Percentiles rank a stretch among this genome's conserved stretches.
These are phyloP conservation scores for Phascolomyces articulosus DNA, from an alignment of 371 early-diverging fungal species.

Conservation along the genomic window DNA sequence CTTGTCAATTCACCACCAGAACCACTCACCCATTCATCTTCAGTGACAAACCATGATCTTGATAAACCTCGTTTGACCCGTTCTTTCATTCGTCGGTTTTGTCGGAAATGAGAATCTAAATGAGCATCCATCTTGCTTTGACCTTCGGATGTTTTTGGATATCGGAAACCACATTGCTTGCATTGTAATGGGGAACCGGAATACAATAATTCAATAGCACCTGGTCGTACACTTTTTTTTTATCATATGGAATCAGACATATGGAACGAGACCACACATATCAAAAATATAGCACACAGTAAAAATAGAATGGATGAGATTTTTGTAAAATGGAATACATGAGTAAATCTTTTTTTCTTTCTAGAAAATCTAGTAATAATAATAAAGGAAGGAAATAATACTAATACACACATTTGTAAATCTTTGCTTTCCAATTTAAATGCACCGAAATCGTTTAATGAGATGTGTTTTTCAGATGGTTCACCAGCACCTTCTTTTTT, in stretches of 20 bases:
- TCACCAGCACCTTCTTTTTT: not conserved
- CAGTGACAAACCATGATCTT: slow-evolving; percentile 86
- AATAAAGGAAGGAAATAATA: slow-evolving; percentile 20
- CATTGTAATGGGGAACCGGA: slow-evolving; percentile 80
- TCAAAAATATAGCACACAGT: not conserved
- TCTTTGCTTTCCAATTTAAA: slow-evolving; percentile 50
- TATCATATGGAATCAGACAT: too few species aligned
- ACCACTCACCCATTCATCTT: slow-evolving; percentile 62
- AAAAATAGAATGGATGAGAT: too few species aligned
- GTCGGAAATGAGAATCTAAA: slow-evolving; percentile 93
- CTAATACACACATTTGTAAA: slow-evolving; percentile 39
- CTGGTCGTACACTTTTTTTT: slow-evolving; percentile 53
- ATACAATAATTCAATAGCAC: slow-evolving; percentile 72
- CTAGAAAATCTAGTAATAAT: slow-evolving; percentile 6
- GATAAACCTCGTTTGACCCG: slow-evolving; percentile 74
- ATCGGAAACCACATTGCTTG: slow-evolving; percentile 91
- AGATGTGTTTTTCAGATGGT: not conserved
- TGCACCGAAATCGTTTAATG: not conserved
- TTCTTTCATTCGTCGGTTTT: slow-evolving; percentile 83
- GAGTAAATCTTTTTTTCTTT: too few species aligned
- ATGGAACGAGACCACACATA: too few species aligned
- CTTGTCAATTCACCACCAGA: slow-evolving; percentile 48
- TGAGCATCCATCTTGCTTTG: slow-evolving; percentile 80
- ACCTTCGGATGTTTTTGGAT: slow-evolving; percentile 68
- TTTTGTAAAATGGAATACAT: too few species aligned